phyloP scores from a whole-genome alignment of 768 basidiomycete species.

The Suillus cothurnatus region DNA sequence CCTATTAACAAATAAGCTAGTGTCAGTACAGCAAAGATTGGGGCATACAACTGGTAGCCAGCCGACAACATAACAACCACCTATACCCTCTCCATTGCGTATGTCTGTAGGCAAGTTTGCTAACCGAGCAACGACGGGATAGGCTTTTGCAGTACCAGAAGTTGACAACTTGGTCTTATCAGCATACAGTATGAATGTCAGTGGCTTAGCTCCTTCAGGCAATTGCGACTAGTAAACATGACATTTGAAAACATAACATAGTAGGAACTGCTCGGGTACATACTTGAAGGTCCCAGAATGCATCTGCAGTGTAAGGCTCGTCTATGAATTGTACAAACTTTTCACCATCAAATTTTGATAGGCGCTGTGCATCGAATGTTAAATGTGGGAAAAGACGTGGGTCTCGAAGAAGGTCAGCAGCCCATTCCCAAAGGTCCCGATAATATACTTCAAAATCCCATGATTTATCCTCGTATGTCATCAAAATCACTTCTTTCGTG shows the following conservation, averaged over 20 bases:
- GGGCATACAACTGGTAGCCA: constrained; percentile 40
- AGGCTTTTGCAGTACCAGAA: constrained; percentile 40
- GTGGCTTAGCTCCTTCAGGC: constrained; percentile 23
- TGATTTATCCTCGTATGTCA: constrained; percentile 1
- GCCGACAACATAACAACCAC: constrained; percentile 39
- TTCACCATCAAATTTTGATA: constrained; percentile 31
- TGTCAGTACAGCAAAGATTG: no score
- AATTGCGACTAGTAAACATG: not conserved
- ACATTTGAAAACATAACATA: not conserved
- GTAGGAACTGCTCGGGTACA: not conserved
- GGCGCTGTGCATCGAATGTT: constrained; percentile 34
- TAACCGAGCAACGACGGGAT: constrained; percentile 37
- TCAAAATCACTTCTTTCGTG: no score
- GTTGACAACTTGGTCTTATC: constrained; percentile 42
- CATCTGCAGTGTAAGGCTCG: constrained; percentile 42
- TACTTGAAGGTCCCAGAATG: constrained; percentile 42
- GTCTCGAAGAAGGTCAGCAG: constrained; percentile 29
- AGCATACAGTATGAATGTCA: constrained; percentile 40
- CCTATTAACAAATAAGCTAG: no score
- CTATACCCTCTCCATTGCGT: constrained; percentile 36
- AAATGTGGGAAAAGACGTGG: constrained; percentile 23
- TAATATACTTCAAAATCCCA: constrained; percentile 22
- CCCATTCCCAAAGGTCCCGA: constrained; percentile 31
- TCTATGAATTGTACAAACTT: constrained; percentile 31
- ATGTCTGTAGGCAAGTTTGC: constrained; percentile 35